Base-by-base conservation (phyloP, 116 monocot species). In the Posidonia oceanica region DNA sequence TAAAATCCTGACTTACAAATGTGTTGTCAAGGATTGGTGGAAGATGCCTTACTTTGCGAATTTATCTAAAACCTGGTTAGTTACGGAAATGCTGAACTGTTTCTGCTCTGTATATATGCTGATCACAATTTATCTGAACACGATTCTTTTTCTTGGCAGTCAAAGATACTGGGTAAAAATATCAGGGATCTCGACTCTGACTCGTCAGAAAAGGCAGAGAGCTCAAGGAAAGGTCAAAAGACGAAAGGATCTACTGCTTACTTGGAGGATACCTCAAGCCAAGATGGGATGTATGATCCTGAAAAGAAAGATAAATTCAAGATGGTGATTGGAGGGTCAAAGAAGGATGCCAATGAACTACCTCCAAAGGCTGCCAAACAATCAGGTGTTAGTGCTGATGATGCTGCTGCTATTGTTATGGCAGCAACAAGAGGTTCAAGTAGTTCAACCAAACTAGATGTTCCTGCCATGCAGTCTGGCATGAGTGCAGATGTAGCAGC, bases 321-420 rank as follows among this genome's bases (percentile, higher is more conserved):
- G 73, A 94, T 94, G 94, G 67, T 80, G 57, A 77, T 94, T 54
- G 81, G 83, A 61, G 76, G 69, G 18, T 36, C 74, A 14, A 89
- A 79, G 64, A 87, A 85, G 77, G 91, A 87, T 61, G 16, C 75
- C 18, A 64, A 71, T 44, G 78, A 76, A 52, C 76, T 66, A 17
- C 73, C 69, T 44, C 14, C 82, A 21, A 73, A 58, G 20, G 37
- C 73, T 61, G 38, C 64, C 23, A 74, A 69, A 57, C 79, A 69
- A 41, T 54, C 78, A 56, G 90, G 83, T 69, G 66, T 86, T 15
- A 91, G 72, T 52, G 68, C 86, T n/a, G 86, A 96, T 73, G 88
- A 80, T 75, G 91, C 86, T 68, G 88, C 91, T 54, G 91, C 86
- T 18, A 86, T 94, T 63, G 91, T 94, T 40, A 69, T 83, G 66